Evolutionary conservation across 495 filamentous ascomycete genomes (phyloP), one percentile per base, ranked within the genome.

Genomic region (Talaromyces liani): DNA sequence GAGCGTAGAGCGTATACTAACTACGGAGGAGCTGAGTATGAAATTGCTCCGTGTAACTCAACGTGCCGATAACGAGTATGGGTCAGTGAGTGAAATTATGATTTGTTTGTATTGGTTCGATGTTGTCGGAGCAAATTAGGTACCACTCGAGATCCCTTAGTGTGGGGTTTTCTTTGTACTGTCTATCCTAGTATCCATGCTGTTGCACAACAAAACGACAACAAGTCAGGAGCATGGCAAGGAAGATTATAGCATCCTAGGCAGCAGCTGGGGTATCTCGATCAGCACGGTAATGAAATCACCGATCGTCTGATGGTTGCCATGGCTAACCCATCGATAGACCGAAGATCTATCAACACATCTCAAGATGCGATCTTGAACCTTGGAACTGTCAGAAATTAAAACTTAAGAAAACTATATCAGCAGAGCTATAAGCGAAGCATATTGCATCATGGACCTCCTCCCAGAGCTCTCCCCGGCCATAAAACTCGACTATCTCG

Each of bases 401-500:
- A 45, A 6, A 45, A 45, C 0, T 2, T 4, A 6, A 3, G 41
- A 12, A 1, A 20, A 18, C 4, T 22, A 49, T 49, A 45, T 4
- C n/a, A 4, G 36, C 18, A 22, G n/a, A 9, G 18, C 36, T 49
- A 22, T 8, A 49, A 49, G 5, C 22, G 1, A 29, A 31, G 10
- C 3, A n/a, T 27, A 49, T 22, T 34, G 29, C 27, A 59, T 8
- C 2, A 61, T 61, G 59, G 25, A 24, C 36, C 71, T 58, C 66
- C 58, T 70, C 10, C 67, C 75, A 2, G 77, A 80, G 66, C 76
- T 80, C 68, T 77, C 77, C 7, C 41, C 41, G 62, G 76, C 74
- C 64, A 70, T 74, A 69, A 73, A 74, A 57, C 75, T 85, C 27
- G 62, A 76, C 20, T 87, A 84, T 64, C 75, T 85, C 8, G 82